These are phyloP conservation scores for Aspergillus ostianus DNA, from an alignment of 495 filamentous ascomycete species.

Conservation along the genomic window DNA sequence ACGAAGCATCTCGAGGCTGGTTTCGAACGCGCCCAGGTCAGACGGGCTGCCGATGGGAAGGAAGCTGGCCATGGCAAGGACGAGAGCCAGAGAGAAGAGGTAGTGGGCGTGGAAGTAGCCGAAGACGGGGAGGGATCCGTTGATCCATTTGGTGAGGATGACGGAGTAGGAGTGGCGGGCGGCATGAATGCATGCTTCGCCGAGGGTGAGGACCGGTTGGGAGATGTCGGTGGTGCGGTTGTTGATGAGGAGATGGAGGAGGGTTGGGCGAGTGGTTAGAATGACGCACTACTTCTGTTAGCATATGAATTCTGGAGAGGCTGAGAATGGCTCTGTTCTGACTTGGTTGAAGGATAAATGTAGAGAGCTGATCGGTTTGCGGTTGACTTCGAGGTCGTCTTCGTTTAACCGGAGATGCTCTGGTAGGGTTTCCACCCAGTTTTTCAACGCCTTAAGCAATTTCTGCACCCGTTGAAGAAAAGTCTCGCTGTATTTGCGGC, in stretches of 20 bases:
- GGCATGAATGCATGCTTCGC: constrained; percentile 46
- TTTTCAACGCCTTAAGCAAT: constrained; percentile 42
- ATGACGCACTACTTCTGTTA: constrained; percentile 34
- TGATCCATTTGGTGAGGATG: constrained; percentile 45
- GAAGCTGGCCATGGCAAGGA: constrained; percentile 45
- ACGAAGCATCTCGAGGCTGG: constrained; percentile 37
- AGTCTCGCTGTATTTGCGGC: constrained; percentile 42
- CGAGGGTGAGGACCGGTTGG: constrained; percentile 40
- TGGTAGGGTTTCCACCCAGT: constrained; percentile 45
- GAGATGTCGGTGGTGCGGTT: constrained; percentile 29
- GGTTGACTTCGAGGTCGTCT: constrained; percentile 38
- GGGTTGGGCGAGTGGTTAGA: constrained; percentile 40
- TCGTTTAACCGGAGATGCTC: constrained; percentile 40
- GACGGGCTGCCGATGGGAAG: constrained; percentile 37
- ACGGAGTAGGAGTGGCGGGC: constrained; percentile 43
- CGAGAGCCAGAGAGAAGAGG: constrained; percentile 42
- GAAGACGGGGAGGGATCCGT: constrained; percentile 43
- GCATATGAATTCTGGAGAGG: too few species aligned
- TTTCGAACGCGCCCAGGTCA: constrained; percentile 39
- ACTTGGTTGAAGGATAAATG: constrained; percentile 44
- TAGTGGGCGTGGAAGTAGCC: constrained; percentile 49
- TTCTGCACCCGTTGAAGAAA: constrained; percentile 45
- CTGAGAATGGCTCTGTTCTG: too few species aligned
- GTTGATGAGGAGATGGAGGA: constrained; percentile 42
- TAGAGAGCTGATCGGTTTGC: constrained; percentile 38